phyloP scores from a whole-genome alignment of 805 yeast genomes.

The Candida mattraensis region DNA sequence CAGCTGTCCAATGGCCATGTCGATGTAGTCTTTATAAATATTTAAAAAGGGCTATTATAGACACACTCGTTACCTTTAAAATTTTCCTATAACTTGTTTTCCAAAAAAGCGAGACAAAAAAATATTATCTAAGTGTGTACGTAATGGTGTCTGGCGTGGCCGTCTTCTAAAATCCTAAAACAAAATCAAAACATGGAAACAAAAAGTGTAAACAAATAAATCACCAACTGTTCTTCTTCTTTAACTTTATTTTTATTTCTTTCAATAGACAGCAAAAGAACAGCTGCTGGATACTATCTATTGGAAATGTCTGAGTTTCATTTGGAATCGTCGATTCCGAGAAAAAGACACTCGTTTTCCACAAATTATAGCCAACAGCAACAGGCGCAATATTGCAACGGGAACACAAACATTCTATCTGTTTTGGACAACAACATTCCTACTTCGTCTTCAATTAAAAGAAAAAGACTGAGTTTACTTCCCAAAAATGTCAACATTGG shows the following conservation, averaged over 20 bases:
- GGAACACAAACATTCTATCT: conserved; percentile 20
- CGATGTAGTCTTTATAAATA: too few relatives aligned
- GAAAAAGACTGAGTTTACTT: conserved; percentile 29
- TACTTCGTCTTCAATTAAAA: conserved; percentile 19
- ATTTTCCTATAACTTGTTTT: too few relatives aligned
- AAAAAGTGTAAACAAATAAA: conserved; percentile 10
- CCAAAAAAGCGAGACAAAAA: too few relatives aligned
- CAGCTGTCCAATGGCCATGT: conserved; percentile 31
- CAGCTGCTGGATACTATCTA: too few relatives aligned
- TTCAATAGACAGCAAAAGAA: too few relatives aligned
- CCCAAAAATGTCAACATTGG: conserved; percentile 32
- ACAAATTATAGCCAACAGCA: conserved; percentile 15
- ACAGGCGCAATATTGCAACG: conserved; percentile 15
- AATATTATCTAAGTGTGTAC: too few relatives aligned
- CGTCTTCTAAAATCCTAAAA: too few relatives aligned
- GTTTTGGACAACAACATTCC: conserved; percentile 20
- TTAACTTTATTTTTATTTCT: too few relatives aligned
- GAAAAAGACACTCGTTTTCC: conserved; percentile 24
- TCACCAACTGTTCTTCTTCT: too few relatives aligned
- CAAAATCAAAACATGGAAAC: conserved; percentile 13
- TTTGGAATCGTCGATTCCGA: conserved; percentile 20
- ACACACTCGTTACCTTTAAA: too few relatives aligned
- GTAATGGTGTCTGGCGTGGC: too few relatives aligned
- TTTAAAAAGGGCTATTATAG: too few relatives aligned
- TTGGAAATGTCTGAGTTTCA: conserved; percentile 21